These are phyloP conservation scores for Sporobolomyces roseus DNA, from an alignment of 768 basidiomycete genomes.

Conservation along the genomic window DNA sequence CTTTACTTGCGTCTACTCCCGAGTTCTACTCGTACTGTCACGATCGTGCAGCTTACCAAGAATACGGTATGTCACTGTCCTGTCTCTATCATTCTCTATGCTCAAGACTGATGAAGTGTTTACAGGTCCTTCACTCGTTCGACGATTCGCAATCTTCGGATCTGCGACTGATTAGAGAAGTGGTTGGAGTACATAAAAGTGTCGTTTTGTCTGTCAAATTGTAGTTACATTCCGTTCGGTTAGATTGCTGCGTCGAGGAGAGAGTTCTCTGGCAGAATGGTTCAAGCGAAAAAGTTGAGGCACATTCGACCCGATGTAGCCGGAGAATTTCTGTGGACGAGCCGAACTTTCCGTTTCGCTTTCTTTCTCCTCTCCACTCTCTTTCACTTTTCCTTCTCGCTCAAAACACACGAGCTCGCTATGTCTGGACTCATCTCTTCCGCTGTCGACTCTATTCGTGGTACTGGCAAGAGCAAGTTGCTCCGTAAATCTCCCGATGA, in stretches of 20 bases:
- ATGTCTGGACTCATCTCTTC: slow-evolving; percentile 26
- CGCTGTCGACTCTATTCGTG: slow-evolving; percentile 32
- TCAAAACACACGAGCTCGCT: no score
- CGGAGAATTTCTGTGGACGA: no score
- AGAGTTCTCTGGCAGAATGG: not conserved
- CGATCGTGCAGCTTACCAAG: slow-evolving; percentile 34
- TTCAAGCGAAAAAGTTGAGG: slow-evolving; percentile 3
- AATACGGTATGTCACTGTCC: slow-evolving; percentile 29
- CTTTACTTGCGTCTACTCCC: slow-evolving; percentile 88
- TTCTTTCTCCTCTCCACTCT: not conserved
- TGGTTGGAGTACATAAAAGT: no score
- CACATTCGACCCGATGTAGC: no score
- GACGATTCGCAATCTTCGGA: slow-evolving; percentile 89
- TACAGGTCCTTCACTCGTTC: slow-evolving; percentile 68
- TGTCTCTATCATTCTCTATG: not conserved
- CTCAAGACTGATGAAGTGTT: no score
- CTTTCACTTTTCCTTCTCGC: not conserved
- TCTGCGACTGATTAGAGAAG: slow-evolving; percentile 35
- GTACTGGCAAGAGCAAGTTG: slow-evolving; percentile 33
- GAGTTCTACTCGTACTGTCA: slow-evolving; percentile 90
- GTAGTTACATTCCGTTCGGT: no score
- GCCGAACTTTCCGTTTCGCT: not conserved
- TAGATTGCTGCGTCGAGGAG: no score
- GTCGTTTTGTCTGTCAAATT: no score
- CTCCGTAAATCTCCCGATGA: slow-evolving; percentile 40